Percentiles rank a stretch among this genome's conserved stretches.
Conservation (phyloP, 2,329 filamentous ascomycete genomes). For the Phaeosphaeriaceae sp. region DNA sequence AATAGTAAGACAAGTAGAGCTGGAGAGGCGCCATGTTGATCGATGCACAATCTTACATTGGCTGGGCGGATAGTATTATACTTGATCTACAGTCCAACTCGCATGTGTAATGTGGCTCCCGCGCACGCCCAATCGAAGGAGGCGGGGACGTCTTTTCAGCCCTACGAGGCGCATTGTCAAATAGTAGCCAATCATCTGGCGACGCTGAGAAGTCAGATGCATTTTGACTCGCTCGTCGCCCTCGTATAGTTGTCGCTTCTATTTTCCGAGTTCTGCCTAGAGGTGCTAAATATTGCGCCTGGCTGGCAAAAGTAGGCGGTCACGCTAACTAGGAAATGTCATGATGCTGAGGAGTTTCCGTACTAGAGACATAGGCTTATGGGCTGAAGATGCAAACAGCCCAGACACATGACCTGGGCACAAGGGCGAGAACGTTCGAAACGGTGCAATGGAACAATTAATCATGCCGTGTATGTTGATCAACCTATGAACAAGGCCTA, state of each 20-base stretch:
- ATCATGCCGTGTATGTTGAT: neutral
- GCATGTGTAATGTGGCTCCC: too few species aligned
- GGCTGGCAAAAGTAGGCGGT: neutral
- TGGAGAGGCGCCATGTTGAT: neutral
- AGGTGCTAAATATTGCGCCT: neutral
- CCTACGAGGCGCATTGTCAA: too few species aligned
- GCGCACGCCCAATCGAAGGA: too few species aligned
- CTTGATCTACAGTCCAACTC: too few species aligned
- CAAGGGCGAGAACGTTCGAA: neutral
- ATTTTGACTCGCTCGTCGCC: neutral
- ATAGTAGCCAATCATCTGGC: neutral
- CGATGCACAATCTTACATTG: neutral
- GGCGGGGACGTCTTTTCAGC: too few species aligned
- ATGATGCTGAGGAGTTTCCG: neutral
- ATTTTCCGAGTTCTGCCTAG: neutral
- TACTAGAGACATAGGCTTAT: neutral
- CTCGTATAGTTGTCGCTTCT: neutral
- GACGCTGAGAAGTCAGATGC: neutral
- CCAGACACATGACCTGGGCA: neutral
- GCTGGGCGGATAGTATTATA: neutral
- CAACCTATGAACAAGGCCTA: neutral
- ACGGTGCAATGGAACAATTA: neutral
- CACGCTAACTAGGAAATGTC: neutral
- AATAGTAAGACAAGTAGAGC: constrained; percentile 11
- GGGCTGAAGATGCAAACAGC: neutral